Percentiles rank a stretch among this genome's conserved stretches.
phyloP scores from a whole-genome alignment of 768 basidiomycete genomes.

The Tulasnella sp. region DNA sequence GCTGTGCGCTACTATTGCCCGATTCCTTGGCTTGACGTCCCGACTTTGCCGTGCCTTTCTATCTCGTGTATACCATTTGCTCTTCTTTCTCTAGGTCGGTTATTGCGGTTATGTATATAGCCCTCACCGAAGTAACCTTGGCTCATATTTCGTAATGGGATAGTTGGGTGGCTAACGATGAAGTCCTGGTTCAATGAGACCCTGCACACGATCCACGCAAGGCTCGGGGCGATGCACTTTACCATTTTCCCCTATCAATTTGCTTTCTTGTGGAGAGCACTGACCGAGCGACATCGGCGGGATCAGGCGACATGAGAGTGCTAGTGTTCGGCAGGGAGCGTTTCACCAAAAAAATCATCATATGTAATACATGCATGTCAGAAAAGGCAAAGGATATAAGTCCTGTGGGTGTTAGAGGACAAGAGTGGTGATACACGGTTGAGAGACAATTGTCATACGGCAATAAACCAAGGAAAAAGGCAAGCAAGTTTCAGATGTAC shows the following conservation, averaged over 20 bases:
- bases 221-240: too few relatives aligned
- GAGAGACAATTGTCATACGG: background rate
- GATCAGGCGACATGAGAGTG: background rate
- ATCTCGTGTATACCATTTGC: background rate
- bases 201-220: too few relatives aligned
- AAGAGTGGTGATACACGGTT: background rate
- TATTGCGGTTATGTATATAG: background rate
- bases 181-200: too few relatives aligned
- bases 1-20: conserved; percentile 5
- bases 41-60: background rate
- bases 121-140: background rate
- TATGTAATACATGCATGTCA: background rate
- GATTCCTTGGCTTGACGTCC: background rate
- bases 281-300: too few relatives aligned
- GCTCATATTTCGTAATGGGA: too few relatives aligned
- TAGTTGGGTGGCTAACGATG: too few relatives aligned
- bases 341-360: background rate
- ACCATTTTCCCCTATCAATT: too few relatives aligned
- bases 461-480: background rate
- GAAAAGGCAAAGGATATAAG: background rate
- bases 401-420: background rate
- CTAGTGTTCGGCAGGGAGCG: background rate
- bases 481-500: background rate
- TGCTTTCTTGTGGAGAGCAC: too few relatives aligned
- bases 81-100: background rate